phyloP scores from a whole-genome alignment of 2,329 filamentous ascomycete genomes.

The Hypomyces perniciosus region DNA sequence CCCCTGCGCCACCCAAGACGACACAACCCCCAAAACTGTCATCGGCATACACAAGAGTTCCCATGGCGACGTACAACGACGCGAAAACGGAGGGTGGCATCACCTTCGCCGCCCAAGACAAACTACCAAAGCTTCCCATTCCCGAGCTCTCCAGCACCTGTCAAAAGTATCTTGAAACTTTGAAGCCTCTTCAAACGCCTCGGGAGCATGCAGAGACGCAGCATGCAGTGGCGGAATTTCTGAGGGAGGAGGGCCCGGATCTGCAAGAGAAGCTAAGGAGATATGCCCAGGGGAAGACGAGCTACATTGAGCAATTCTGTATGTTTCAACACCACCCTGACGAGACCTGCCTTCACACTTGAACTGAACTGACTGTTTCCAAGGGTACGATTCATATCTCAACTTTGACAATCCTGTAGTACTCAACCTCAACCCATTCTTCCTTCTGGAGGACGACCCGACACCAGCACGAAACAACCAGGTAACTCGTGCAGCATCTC shows the following conservation, averaged over 20 bases:
- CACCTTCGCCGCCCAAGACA: constrained; percentile 85
- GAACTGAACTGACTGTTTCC: constrained; percentile 11
- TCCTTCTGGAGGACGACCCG: constrained; percentile 93
- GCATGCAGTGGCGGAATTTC: constrained; percentile 74
- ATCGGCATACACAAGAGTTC: constrained; percentile 36
- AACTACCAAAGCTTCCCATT: constrained; percentile 85
- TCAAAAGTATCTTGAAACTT: constrained; percentile 69
- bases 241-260: constrained; percentile 72
- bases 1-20: constrained; percentile 15
- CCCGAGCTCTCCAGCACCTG: constrained; percentile 77
- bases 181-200: constrained; percentile 73
- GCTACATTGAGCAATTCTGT: constrained; percentile 99
- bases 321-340: constrained; percentile 34
- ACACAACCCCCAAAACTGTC: constrained; percentile 19
- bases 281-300: constrained; percentile 85
- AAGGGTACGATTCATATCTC: constrained; percentile 97
- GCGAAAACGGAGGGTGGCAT: constrained; percentile 61
- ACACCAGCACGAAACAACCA: constrained; percentile 96
- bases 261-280: constrained; percentile 84
- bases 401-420: constrained; percentile 98
- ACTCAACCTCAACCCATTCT: constrained; percentile 95
- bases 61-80: constrained; percentile 49
- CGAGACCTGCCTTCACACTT: not conserved
- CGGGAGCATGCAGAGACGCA: constrained; percentile 80
- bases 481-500: constrained; percentile 85